These are phyloP conservation scores for Cochlearia excelsa DNA, from an alignment of 345 rosid species.

Conservation along the genomic window DNA sequence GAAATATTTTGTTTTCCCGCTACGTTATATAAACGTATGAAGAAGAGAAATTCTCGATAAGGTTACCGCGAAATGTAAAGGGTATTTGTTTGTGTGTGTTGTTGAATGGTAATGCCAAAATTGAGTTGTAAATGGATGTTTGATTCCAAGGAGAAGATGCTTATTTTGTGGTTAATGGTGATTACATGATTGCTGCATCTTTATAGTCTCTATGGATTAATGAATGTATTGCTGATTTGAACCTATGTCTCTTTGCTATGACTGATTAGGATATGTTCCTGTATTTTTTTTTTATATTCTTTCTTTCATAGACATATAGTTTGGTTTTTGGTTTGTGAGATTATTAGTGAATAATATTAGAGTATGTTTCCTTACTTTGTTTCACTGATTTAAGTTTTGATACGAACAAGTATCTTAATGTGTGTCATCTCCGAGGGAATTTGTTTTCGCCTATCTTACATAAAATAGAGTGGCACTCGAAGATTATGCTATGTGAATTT, in stretches of 20 bases:
- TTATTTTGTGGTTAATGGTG: constrained; percentile 90
- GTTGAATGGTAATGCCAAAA: constrained; percentile 49
- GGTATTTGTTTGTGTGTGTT: background rate
- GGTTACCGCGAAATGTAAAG: too few relatives aligned
- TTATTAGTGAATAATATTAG: constrained; percentile 33
- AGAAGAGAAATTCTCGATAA: too few relatives aligned
- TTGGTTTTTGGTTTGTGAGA: constrained; percentile 32
- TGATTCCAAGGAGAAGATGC: constrained; percentile 94
- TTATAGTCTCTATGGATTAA: constrained; percentile 60
- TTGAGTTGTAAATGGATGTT: constrained; percentile 74
- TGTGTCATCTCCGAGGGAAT: too few relatives aligned
- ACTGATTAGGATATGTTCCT: constrained; percentile 40
- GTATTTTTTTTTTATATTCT: constrained; percentile 27
- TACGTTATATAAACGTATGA: too few relatives aligned
- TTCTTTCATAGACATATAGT: constrained; percentile 32
- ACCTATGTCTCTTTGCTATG: constrained; percentile 42
- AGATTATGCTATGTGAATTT: too few relatives aligned
- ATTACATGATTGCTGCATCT: constrained; percentile 72
- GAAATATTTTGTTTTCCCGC: too few relatives aligned
- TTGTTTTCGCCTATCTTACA: too few relatives aligned
- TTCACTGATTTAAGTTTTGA: background rate
- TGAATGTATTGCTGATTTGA: constrained; percentile 74
- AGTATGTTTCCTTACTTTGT: constrained; percentile 23
- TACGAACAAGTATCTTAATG: too few relatives aligned
- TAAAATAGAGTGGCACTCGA: too few relatives aligned